A percentile compares a stretch with the other conserved stretches of the same genome.
Evolutionary conservation across 345 rosid genomes (phyloP).

Genomic region (Euphorbia lathyris): DNA sequence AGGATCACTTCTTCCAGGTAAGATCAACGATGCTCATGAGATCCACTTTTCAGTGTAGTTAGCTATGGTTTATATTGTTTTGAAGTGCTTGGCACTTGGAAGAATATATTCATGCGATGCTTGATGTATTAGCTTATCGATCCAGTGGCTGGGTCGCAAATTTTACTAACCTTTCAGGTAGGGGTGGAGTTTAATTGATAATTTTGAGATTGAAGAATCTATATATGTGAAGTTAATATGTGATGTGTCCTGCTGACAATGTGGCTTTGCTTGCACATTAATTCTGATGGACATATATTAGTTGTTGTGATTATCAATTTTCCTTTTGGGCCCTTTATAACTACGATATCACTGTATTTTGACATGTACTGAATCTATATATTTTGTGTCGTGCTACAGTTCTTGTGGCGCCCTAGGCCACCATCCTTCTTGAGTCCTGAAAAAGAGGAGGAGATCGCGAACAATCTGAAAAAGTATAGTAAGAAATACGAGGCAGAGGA

Average conservation of each 20-base stretch:
- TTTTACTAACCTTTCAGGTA: background rate
- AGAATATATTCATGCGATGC: background rate
- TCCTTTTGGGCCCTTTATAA: background rate
- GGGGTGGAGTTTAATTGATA: background rate
- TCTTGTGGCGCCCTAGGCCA: constrained; percentile 90
- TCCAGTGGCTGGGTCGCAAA: background rate
- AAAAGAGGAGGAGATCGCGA: constrained; percentile 91
- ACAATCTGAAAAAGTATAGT: constrained; percentile 81
- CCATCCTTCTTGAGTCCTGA: constrained; percentile 69
- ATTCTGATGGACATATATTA: background rate
- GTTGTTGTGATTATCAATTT: background rate
- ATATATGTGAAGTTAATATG: too few species aligned
- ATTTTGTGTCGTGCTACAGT: constrained; percentile 35
- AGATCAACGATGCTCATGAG: background rate
- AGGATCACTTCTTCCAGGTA: constrained; percentile 98
- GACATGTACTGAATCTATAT: background rate
- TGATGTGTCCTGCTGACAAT: too few species aligned
- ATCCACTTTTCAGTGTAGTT: background rate
- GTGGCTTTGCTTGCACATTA: background rate
- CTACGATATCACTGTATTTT: background rate
- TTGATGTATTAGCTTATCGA: background rate
- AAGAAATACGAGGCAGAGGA: constrained; percentile 95
- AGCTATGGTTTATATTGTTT: background rate
- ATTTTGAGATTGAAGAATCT: background rate
- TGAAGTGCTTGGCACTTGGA: background rate